Percentiles rank a stretch among this genome's conserved stretches.
These are phyloP conservation scores for Rhodotorula graminis DNA, from an alignment of 768 basidiomycete genomes.

Conservation along the genomic window DNA sequence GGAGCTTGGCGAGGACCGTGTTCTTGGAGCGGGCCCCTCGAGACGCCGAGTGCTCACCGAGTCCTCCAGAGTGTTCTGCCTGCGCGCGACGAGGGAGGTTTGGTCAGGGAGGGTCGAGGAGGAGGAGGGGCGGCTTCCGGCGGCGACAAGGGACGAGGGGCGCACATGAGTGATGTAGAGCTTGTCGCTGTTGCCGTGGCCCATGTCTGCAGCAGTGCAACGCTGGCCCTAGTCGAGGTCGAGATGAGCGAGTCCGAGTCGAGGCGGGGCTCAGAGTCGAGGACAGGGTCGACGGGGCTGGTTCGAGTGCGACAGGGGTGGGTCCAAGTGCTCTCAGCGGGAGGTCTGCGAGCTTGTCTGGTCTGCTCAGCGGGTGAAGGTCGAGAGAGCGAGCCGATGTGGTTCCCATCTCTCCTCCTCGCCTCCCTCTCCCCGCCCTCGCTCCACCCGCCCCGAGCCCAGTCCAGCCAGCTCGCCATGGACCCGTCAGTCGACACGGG, in stretches of 20 bases:
- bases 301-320: neutral
- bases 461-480: neutral
- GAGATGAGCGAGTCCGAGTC: neutral
- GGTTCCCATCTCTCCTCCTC: neutral
- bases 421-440: neutral
- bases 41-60: slow-evolving; percentile 69
- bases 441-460: neutral
- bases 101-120: neutral
- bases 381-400: neutral
- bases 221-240: too few relatives aligned
- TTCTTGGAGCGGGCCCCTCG: slow-evolving; percentile 58
- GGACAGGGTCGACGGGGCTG: neutral
- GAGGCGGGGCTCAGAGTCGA: too few relatives aligned
- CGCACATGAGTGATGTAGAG: slow-evolving; percentile 64
- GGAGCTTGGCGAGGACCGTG: slow-evolving; percentile 33
- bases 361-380: neutral
- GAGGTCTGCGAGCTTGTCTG: too few relatives aligned
- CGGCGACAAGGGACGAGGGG: neutral
- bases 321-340: too few relatives aligned
- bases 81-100: slow-evolving; percentile 47
- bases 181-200: slow-evolving; percentile 45
- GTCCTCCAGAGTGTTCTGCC: slow-evolving; percentile 72
- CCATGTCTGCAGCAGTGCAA: neutral
- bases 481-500: slow-evolving; percentile 15
- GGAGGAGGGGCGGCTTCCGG: neutral